phyloP scores from a whole-genome alignment of 441 rosid species.

The Metrosideros polymorpha region DNA sequence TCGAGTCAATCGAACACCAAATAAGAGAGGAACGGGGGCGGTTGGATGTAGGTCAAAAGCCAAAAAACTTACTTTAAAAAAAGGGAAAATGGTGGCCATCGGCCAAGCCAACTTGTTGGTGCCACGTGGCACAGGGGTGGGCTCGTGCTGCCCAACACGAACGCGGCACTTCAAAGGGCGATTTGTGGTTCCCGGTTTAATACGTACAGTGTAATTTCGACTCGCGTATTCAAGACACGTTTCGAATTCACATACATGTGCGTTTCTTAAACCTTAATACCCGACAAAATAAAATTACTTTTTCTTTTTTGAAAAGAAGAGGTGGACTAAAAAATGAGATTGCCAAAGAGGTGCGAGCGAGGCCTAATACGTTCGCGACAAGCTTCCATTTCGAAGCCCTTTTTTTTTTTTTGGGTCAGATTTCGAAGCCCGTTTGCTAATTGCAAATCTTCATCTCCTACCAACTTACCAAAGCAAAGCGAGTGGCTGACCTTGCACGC shows the following conservation, averaged over 20 bases:
- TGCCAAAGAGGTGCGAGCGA: background rate
- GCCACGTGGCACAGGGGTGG: too few species aligned
- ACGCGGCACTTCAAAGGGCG: background rate
- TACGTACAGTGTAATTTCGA: background rate
- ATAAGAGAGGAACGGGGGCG: fast-evolving
- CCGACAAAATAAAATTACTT: too few species aligned
- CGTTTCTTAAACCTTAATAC: too few species aligned
- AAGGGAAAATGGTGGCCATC: too few species aligned
- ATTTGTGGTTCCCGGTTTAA: background rate
- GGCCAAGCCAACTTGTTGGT: background rate
- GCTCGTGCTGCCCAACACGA: too few species aligned
- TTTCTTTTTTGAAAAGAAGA: background rate
- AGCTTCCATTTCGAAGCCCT: background rate
- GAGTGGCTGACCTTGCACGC: background rate
- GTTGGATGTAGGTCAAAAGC: too few species aligned
- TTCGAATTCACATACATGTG: fast-evolving
- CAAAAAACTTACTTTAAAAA: too few species aligned
- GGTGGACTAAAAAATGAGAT: background rate
- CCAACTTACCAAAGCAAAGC: background rate
- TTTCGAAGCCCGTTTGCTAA: background rate
- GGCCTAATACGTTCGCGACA: background rate
- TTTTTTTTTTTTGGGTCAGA: too few species aligned
- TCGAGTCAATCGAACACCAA: background rate
- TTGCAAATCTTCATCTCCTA: background rate
- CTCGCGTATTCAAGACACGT: background rate